These are phyloP conservation scores for Verticillium isaacii DNA, from an alignment of 2,329 filamentous ascomycete genomes.

Conservation along the genomic window DNA sequence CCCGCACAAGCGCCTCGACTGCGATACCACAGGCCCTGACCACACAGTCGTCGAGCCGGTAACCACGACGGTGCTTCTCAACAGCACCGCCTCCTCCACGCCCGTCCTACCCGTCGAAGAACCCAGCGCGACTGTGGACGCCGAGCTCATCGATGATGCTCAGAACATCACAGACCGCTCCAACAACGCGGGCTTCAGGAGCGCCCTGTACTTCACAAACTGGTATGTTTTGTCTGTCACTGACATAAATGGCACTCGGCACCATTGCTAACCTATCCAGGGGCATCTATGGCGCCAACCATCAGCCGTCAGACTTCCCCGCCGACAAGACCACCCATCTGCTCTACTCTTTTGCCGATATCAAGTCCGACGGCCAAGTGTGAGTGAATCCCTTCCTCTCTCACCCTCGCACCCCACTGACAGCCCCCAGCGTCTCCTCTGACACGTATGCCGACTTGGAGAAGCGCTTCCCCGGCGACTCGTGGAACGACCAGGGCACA, in stretches of 20 bases:
- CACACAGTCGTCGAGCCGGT: not conserved
- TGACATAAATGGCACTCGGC: slow-evolving; percentile 1
- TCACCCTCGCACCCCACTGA: slow-evolving; percentile 9
- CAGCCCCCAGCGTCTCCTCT: slow-evolving; percentile 40
- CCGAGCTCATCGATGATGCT: not conserved
- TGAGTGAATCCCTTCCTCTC: slow-evolving; percentile 22
- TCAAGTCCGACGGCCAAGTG: slow-evolving; percentile 40
- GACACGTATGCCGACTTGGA: slow-evolving; percentile 60
- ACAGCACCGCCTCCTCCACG: not conserved
- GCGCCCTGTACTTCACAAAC: slow-evolving; percentile 50
- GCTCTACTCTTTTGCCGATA: slow-evolving; percentile 54
- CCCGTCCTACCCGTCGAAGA: not conserved
- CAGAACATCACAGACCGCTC: not conserved
- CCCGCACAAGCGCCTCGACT: slow-evolving; percentile 1
- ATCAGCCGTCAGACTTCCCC: slow-evolving; percentile 63
- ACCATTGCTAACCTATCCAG: slow-evolving; percentile 16
- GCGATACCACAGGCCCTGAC: not conserved
- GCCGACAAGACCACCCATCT: slow-evolving; percentile 68
- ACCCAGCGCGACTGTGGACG: not conserved
- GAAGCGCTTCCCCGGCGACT: slow-evolving; percentile 65
- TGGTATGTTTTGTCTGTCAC: slow-evolving; percentile 31
- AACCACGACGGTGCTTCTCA: not conserved
- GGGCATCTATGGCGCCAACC: slow-evolving; percentile 39
- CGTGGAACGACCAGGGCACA: slow-evolving; percentile 49
- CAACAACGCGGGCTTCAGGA: slow-evolving; percentile 18